phyloP scores from a whole-genome alignment of 805 yeast genomes.

The Pichia nanzhaoensis region DNA sequence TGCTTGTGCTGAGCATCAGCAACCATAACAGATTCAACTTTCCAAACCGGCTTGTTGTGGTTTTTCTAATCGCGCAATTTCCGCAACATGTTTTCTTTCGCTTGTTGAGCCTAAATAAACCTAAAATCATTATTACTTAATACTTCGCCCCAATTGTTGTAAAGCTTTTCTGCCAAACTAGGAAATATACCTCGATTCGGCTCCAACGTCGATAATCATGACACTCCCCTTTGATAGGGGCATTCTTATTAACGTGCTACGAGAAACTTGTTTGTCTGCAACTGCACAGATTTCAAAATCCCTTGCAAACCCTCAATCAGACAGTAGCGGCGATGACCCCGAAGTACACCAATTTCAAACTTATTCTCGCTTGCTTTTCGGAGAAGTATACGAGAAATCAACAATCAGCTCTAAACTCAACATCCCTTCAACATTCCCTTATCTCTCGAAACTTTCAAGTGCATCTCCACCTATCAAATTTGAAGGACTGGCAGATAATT shows the following conservation, averaged over 20 bases:
- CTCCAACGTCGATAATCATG: conserved; percentile 6
- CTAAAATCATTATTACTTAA: too few species aligned
- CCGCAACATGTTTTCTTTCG: not conserved
- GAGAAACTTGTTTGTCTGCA: conserved; percentile 13
- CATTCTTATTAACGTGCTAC: conserved; percentile 13
- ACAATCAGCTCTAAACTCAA: conserved; percentile 1
- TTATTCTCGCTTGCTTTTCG: conserved; percentile 1
- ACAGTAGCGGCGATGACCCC: too few species aligned
- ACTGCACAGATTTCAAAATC: conserved; percentile 1
- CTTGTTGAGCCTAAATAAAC: too few species aligned
- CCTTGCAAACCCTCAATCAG: not conserved
- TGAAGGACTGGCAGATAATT: not conserved
- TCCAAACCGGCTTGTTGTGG: too few species aligned
- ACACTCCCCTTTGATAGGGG: conserved; percentile 16
- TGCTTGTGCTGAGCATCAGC: too few species aligned
- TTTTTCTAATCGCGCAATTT: too few species aligned
- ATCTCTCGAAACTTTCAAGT: conserved; percentile 1
- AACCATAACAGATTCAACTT: too few species aligned
- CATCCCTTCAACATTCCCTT: conserved; percentile 9
- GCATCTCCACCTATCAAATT: conserved; percentile 12
- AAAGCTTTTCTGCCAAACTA: too few species aligned
- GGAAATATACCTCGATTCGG: not conserved
- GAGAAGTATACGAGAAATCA: conserved; percentile 1
- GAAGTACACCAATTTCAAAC: too few species aligned
- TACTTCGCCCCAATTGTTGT: too few species aligned